Evolutionary conservation across 129 eudicot genomes (phyloP).

Genomic region (Escallonia rubra): DNA sequence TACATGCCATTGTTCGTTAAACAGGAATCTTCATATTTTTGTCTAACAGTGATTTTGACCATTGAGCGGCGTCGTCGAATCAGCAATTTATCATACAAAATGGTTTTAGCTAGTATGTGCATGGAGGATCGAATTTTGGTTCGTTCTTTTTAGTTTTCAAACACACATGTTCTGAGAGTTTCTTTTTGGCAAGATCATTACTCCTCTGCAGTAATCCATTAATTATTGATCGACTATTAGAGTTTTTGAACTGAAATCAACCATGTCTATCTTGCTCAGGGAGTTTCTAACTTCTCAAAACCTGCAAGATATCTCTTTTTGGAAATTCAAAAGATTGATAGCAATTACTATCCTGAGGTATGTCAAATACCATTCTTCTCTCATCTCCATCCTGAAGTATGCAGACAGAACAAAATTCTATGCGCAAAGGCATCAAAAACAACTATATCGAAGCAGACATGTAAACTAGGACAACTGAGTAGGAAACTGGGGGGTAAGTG

Average conservation of each 20-base stretch:
- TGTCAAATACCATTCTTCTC: not conserved
- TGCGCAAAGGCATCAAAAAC: not conserved
- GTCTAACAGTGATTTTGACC: too few relatives aligned
- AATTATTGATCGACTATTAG: not conserved
- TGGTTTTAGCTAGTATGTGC: too few relatives aligned
- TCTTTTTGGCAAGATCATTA: not conserved
- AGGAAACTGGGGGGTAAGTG: not conserved
- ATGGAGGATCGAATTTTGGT: too few relatives aligned
- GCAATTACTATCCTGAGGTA: constrained; percentile 62
- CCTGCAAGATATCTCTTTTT: constrained; percentile 46
- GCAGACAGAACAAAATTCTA: not conserved
- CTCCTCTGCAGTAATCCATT: not conserved
- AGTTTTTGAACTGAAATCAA: not conserved
- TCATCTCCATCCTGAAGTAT: not conserved
- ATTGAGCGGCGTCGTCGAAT: too few relatives aligned
- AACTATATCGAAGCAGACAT: not conserved
- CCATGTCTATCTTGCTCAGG: constrained; percentile 15
- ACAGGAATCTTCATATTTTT: too few relatives aligned
- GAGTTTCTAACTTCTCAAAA: constrained; percentile 43
- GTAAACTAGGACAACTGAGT: not conserved
- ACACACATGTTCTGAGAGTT: too few relatives aligned
- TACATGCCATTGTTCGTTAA: too few relatives aligned
- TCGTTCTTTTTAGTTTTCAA: too few relatives aligned
- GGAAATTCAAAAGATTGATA: constrained; percentile 53
- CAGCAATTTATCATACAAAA: too few relatives aligned